These are phyloP conservation scores for Salix viminalis DNA, from an alignment of 345 rosid species.

Conservation along the genomic window DNA sequence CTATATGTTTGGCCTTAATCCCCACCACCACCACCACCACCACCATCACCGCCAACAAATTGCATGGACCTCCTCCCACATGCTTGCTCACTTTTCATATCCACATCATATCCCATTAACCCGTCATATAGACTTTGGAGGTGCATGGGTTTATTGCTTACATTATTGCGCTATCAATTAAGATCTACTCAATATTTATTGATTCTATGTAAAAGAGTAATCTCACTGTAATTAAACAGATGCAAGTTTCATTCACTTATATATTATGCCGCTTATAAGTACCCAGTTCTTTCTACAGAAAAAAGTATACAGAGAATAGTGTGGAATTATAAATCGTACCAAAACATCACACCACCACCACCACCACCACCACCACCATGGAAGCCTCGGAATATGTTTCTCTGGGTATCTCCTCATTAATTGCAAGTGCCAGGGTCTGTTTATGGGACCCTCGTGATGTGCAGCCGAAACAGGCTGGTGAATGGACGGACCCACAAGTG, in stretches of 20 bases:
- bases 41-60: background rate
- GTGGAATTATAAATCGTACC: no score
- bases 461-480: constrained; percentile 22
- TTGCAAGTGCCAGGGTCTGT: background rate
- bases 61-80: background rate
- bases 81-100: background rate
- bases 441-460: constrained; percentile 28
- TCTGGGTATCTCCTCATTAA: no score
- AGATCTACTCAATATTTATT: background rate
- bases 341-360: no score
- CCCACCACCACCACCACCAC: background rate
- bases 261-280: no score
- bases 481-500: constrained; percentile 14
- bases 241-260: background rate
- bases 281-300: no score
- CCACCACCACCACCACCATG: no score
- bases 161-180: background rate
- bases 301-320: no score
- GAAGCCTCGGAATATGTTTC: no score
- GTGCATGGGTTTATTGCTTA: no score
- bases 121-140: background rate
- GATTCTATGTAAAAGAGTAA: background rate
- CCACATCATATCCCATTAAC: background rate
- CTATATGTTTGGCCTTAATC: background rate
- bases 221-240: no score